Conservation (phyloP, 768 basidiomycete species). For the Royoungia palumana region DNA sequence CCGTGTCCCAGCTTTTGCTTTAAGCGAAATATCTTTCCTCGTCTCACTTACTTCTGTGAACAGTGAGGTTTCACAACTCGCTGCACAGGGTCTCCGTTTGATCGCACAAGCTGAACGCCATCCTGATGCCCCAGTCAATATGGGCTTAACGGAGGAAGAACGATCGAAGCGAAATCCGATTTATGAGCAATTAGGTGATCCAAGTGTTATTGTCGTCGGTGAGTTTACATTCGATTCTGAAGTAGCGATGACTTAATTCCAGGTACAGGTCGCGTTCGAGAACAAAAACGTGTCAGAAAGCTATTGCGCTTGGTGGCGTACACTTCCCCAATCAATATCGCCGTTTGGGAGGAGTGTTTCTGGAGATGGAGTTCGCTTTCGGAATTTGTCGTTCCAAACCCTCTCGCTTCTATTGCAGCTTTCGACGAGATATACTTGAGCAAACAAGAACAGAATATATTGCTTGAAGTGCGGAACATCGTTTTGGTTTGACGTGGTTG, state of each 20-base stretch:
- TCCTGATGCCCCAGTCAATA: constrained; percentile 51
- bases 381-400: constrained; percentile 49
- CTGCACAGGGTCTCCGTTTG: constrained; percentile 65
- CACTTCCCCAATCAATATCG: constrained; percentile 64
- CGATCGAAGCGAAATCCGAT: constrained; percentile 66
- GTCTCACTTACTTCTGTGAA: constrained; percentile 70
- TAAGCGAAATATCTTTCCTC: constrained; percentile 72
- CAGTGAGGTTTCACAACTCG: constrained; percentile 60
- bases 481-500: not conserved
- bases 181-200: constrained; percentile 79
- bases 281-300: constrained; percentile 78
- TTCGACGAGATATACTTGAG: constrained; percentile 35
- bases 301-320: constrained; percentile 61
- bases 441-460: constrained; percentile 36
- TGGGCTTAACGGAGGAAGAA: constrained; percentile 55
- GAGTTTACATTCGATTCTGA: constrained; percentile 21
- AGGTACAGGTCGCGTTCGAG: constrained; percentile 63
- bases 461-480: constrained; percentile 34
- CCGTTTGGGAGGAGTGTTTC: constrained; percentile 82
- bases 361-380: constrained; percentile 68
- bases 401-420: constrained; percentile 32
- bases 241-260: constrained; percentile 3
- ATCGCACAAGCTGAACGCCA: constrained; percentile 66
- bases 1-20: constrained; percentile 60
- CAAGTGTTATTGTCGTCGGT: constrained; percentile 68